Conservation (phyloP, 2,329 filamentous ascomycete genomes). For the Fusarium staphyleae region DNA sequence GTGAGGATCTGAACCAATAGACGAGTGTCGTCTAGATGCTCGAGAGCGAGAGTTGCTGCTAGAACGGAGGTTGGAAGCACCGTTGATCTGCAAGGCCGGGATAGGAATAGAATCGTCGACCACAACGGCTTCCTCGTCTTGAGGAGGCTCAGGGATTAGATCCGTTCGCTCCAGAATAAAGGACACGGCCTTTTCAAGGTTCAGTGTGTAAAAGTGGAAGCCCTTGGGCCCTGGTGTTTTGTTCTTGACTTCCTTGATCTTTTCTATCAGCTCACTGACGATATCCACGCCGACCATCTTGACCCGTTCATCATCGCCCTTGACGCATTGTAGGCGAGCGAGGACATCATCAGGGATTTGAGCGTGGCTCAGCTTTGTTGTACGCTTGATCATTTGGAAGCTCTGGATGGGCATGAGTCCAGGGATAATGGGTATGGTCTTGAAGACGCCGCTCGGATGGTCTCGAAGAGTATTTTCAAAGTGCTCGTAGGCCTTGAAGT, state of each 20-base stretch:
- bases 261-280: constrained; percentile 81
- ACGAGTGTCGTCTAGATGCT: constrained; percentile 70
- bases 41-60: constrained; percentile 47
- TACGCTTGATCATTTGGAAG: constrained; percentile 93
- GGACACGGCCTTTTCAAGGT: constrained; percentile 93
- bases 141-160: constrained; percentile 74
- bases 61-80: constrained; percentile 46
- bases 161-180: constrained; percentile 87
- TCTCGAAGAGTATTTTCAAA: constrained; percentile 81
- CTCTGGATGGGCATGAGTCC: constrained; percentile 98
- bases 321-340: constrained; percentile 73
- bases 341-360: constrained; percentile 76
- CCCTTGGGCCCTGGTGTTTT: constrained; percentile 70
- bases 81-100: constrained; percentile 57
- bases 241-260: constrained; percentile 71
- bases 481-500: constrained; percentile 78
- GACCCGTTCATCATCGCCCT: constrained; percentile 80
- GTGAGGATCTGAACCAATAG: constrained; percentile 82
- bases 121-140: constrained; percentile 60
- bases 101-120: constrained; percentile 50
- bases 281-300: constrained; percentile 84
- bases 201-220: constrained; percentile 97
- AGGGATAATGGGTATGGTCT: constrained; percentile 87
- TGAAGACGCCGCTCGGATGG: constrained; percentile 86
- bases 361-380: constrained; percentile 93